Conservation (phyloP, 805 yeast genomes). For the Zygosaccharomyces kombuchaensis region DNA sequence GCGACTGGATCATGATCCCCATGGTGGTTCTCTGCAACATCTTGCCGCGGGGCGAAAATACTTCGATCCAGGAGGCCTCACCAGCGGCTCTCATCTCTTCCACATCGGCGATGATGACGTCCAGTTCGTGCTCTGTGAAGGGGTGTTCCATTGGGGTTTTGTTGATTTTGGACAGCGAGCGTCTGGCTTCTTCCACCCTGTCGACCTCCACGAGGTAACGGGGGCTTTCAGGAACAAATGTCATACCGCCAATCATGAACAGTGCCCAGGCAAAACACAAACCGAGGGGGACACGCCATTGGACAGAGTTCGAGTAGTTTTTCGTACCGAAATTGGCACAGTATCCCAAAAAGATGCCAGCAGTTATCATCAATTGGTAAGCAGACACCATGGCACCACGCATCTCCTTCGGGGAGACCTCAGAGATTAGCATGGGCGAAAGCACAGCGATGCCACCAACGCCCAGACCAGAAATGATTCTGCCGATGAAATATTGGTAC, state of each 20-base stretch:
- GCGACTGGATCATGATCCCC: slow-evolving; percentile 57
- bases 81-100: slow-evolving; percentile 61
- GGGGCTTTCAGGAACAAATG: slow-evolving; percentile 72
- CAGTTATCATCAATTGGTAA: slow-evolving; percentile 68
- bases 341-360: slow-evolving; percentile 76
- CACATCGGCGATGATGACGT: slow-evolving; percentile 54
- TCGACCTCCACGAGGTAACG: slow-evolving; percentile 58
- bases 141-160: slow-evolving; percentile 50
- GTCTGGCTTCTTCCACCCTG: slow-evolving; percentile 57
- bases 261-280: slow-evolving; percentile 49
- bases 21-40: slow-evolving; percentile 45
- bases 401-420: slow-evolving; percentile 39
- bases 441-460: slow-evolving; percentile 75
- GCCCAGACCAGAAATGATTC: slow-evolving; percentile 67
- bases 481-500: slow-evolving; percentile 71
- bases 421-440: slow-evolving; percentile 66
- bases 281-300: slow-evolving; percentile 76
- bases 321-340: slow-evolving; percentile 64
- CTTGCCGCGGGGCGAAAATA: slow-evolving; percentile 63
- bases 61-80: slow-evolving; percentile 60
- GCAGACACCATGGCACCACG: slow-evolving; percentile 73
- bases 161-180: slow-evolving; percentile 55
- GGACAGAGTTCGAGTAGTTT: slow-evolving; percentile 42
- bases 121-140: slow-evolving; percentile 53
- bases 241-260: slow-evolving; percentile 38